Percentiles rank a stretch among this genome's conserved stretches.
Evolutionary conservation across 2,329 filamentous ascomycete genomes (phyloP).

Genomic region (Biscogniauxia mediterranea): DNA sequence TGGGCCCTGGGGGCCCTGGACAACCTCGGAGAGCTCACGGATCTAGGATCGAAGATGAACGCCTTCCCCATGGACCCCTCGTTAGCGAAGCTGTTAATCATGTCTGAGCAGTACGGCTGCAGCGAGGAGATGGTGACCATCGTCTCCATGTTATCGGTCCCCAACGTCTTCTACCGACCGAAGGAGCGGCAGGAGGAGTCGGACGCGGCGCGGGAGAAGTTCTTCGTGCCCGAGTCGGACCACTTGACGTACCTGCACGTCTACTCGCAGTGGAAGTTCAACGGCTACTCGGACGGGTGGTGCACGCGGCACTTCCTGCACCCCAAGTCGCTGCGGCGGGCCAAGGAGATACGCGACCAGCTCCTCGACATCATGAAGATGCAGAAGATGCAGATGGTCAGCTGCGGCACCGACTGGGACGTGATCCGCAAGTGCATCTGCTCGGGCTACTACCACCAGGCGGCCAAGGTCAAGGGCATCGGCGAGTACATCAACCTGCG

Average conservation of each 20-base stretch:
- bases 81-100: constrained; percentile 91
- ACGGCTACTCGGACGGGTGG: constrained; percentile 88
- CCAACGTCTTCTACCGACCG: constrained; percentile 93
- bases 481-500: constrained; percentile 97
- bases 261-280: constrained; percentile 91
- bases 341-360: constrained; percentile 92
- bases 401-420: constrained; percentile 97
- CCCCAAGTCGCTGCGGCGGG: constrained; percentile 86
- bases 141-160: constrained; percentile 95
- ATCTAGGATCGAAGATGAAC: constrained; percentile 88
- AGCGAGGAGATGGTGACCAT: constrained; percentile 98
- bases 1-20: constrained; percentile 94
- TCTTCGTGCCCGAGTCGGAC: constrained; percentile 97
- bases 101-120: constrained; percentile 83
- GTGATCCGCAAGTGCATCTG: constrained; percentile 94
- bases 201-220: constrained; percentile 92
- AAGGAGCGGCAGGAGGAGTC: constrained; percentile 97
- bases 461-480: constrained; percentile 91
- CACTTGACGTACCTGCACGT: constrained; percentile 95
- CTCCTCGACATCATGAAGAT: constrained; percentile 90
- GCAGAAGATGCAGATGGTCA: constrained; percentile 83
- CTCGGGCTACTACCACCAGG: constrained; percentile 96
- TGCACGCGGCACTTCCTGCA: constrained; percentile 92
- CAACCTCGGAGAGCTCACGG: constrained; percentile 88
- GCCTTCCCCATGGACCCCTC: constrained; percentile 98